Base-by-base conservation (phyloP, 345 rosid genomes). In the Citrus sp. region DNA sequence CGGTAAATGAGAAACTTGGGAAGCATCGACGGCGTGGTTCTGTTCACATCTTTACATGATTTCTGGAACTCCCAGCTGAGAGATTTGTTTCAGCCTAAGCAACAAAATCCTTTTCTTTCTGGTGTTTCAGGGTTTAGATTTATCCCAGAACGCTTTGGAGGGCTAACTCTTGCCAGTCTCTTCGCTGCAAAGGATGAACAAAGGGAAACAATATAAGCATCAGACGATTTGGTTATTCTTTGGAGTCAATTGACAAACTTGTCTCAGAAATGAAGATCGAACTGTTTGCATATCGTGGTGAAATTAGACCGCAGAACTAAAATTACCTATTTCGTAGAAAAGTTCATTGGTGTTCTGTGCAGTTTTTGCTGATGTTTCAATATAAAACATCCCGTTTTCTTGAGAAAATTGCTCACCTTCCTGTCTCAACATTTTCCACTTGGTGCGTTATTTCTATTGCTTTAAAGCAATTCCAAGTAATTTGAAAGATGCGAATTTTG, bases 261-360 rank as follows among this genome's bases (percentile, higher is more conserved):
- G 32, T 24, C 55, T 35, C 14, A 25, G 2, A 25, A 60, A 25
- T 67, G 55, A 62, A 46, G 49, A 51, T 67, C 22, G 7, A 37
- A 9, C 18, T 35, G 5, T 37, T 6, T 19, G 49, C 46, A 66
- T 30, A 63, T 13, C 30, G 67, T 63, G 25, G 24, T 21, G 28
- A 68, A 13, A 10, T 18, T 22, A 58, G 22, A 12, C 2, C 55
- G 28, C 4, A 24, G 32, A 54, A 46, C 51, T 12, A 19, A 67
- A 9, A 14, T 84, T 87, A 92, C 97, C 93, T 83, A 90, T 90
- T 77, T 92, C 93, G 56, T 85, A 84, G 80, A 90, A 90, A 59
- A 92, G 94, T 80, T 92, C 93, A n/a, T 90, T 89, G 65, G 87
- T 89, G 67, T 89, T 89, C 61, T 88, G 88, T 16, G 92, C 90